A percentile compares a stretch with the other conserved stretches of the same genome.
Evolutionary conservation across 83 land plant genomes (phyloP).

Genomic region (Isoetes engelmannii): DNA sequence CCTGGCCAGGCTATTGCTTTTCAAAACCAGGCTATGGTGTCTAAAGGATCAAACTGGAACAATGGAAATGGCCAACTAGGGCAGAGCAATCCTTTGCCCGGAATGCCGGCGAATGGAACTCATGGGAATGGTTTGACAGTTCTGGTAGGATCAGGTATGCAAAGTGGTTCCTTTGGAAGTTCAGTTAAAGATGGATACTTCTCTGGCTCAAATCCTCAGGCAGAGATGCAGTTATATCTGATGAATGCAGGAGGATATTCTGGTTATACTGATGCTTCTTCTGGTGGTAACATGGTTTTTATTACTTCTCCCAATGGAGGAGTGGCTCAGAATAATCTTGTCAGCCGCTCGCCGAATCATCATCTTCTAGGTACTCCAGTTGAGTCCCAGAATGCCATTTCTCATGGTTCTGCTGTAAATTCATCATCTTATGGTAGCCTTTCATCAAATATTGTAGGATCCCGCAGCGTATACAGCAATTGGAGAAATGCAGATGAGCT

Average conservation of each 20-base stretch:
- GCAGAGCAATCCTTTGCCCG: not conserved
- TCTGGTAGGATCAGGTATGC: not conserved
- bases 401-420: not conserved
- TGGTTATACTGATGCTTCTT: not conserved
- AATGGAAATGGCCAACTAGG: not conserved
- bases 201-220: conserved; percentile 3
- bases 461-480: not conserved
- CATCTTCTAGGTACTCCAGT: not conserved
- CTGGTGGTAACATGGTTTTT: conserved; percentile 5
- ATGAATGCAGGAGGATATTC: conserved; percentile 6
- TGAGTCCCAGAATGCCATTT: not conserved
- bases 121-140: not conserved
- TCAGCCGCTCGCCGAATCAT: not conserved
- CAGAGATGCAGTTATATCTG: conserved; percentile 6
- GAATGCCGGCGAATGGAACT: not conserved
- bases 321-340: not conserved
- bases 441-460: not conserved
- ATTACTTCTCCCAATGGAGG: not conserved
- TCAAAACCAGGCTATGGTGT: not conserved
- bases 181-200: not conserved
- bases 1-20: too few relatives aligned
- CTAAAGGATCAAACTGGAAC: not conserved
- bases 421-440: not conserved
- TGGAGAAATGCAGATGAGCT: conserved; percentile 2
- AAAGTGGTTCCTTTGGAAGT: not conserved